These are phyloP conservation scores for Mycocalia duriaeana DNA, from an alignment of 1,284 basidiomycete species.

Conservation along the genomic window DNA sequence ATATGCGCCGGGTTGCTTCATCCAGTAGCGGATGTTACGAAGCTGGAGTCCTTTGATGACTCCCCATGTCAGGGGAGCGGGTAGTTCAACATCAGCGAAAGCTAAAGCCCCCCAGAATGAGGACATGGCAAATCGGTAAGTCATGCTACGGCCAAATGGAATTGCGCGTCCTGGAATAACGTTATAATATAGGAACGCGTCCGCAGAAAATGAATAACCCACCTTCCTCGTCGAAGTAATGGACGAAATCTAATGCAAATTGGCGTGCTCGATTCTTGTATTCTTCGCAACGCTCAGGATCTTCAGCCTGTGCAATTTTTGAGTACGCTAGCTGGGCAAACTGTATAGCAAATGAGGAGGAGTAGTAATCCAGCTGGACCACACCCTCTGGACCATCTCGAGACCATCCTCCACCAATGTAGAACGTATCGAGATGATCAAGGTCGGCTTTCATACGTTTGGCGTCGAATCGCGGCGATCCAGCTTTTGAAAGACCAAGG, in stretches of 20 bases:
- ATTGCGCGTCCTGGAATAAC: slow-evolving; percentile 55
- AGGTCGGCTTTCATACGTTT: slow-evolving; percentile 68
- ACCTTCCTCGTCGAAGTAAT: slow-evolving; percentile 74
- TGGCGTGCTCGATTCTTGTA: slow-evolving; percentile 58
- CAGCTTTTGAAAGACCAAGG: slow-evolving; percentile 61
- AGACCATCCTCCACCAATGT: slow-evolving; percentile 73
- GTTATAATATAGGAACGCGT: slow-evolving; percentile 1
- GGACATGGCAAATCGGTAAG: slow-evolving; percentile 76
- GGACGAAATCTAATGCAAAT: slow-evolving; percentile 68
- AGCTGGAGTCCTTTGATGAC: slow-evolving; percentile 70
- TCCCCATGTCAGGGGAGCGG: slow-evolving; percentile 69
- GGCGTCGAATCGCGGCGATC: slow-evolving; percentile 52
- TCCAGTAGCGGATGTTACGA: slow-evolving; percentile 71
- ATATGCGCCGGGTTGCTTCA: slow-evolving; percentile 55
- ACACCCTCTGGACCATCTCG: slow-evolving; percentile 75
- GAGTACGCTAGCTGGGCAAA: slow-evolving; percentile 71
- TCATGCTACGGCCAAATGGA: slow-evolving; percentile 73
- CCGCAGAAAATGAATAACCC: slow-evolving; percentile 9
- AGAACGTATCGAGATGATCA: slow-evolving; percentile 77
- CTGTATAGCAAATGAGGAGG: slow-evolving; percentile 76
- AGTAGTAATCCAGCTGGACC: slow-evolving; percentile 77
- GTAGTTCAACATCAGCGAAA: slow-evolving; percentile 64
- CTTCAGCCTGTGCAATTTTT: slow-evolving; percentile 57
- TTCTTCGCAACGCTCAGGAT: slow-evolving; percentile 60
- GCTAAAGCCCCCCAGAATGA: slow-evolving; percentile 74